Conservation (phyloP, 2,329 filamentous ascomycete genomes). For the Catunica adiposa region DNA sequence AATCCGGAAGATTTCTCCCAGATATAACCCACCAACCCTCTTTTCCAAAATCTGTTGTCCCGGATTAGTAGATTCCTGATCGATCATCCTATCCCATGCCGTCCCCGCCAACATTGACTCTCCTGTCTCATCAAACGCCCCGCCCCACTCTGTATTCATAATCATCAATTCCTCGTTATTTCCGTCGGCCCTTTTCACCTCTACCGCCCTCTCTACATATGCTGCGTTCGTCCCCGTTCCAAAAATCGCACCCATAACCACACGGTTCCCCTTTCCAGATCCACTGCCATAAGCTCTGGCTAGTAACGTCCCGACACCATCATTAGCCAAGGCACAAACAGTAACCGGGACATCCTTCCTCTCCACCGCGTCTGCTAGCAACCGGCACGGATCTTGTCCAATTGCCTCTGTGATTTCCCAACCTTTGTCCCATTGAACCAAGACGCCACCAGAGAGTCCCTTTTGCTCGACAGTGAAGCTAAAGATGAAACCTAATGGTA, state of each 20-base stretch:
- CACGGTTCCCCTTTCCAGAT: conserved; percentile 50
- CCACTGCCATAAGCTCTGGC: conserved; percentile 61
- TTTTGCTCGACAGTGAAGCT: conserved; percentile 61
- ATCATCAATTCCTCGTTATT: conserved; percentile 55
- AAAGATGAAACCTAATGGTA: conserved; percentile 21
- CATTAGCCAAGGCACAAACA: conserved; percentile 61
- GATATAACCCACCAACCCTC: conserved; percentile 65
- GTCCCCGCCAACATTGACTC: conserved; percentile 50
- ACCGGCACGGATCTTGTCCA: conserved; percentile 55
- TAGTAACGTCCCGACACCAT: conserved; percentile 67
- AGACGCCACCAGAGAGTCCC: conserved; percentile 51
- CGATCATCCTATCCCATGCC: conserved; percentile 48
- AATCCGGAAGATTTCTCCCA: conserved; percentile 58
- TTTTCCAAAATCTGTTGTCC: conserved; percentile 74
- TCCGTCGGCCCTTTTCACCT: conserved; percentile 41
- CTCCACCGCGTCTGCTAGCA: conserved; percentile 59
- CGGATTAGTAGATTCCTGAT: conserved; percentile 52
- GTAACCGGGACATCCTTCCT: conserved; percentile 49
- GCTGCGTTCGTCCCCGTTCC: conserved; percentile 70
- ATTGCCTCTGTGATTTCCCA: conserved; percentile 63
- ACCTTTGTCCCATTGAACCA: conserved; percentile 69
- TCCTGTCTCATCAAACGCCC: conserved; percentile 52
- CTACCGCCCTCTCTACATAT: conserved; percentile 56
- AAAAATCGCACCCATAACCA: conserved; percentile 61
- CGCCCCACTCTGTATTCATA: conserved; percentile 69